Evolutionary conservation across 2,329 filamentous ascomycete genomes (phyloP).

Genomic region (Fusarium ambrosium): DNA sequence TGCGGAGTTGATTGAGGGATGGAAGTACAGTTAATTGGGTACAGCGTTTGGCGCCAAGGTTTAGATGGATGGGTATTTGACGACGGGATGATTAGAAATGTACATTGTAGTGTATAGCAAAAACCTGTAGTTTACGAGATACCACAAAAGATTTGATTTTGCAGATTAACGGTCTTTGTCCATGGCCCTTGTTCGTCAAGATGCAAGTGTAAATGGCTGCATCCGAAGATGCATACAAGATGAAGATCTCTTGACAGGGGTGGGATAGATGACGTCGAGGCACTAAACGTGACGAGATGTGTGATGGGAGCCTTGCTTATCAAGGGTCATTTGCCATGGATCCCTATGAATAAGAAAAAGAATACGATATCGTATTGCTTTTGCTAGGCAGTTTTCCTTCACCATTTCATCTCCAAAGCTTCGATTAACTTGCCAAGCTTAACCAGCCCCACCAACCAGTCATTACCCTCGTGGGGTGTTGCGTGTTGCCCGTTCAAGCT

Average conservation of each 20-base stretch:
- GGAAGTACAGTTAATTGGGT: slow-evolving; percentile 42
- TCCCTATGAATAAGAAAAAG: background rate
- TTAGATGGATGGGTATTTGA: slow-evolving; percentile 20
- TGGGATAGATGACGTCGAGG: slow-evolving; percentile 7
- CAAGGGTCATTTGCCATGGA: background rate
- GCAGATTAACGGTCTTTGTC: background rate
- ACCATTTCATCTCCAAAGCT: background rate
- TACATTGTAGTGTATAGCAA: slow-evolving; percentile 14
- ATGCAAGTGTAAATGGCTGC: slow-evolving; percentile 9
- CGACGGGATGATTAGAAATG: slow-evolving; percentile 26
- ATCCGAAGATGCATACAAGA: background rate
- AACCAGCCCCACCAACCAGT: background rate
- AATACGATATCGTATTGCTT: background rate
- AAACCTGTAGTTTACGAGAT: slow-evolving; percentile 29
- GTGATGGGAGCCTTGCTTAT: background rate
- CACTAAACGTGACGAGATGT: background rate
- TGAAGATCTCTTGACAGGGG: slow-evolving; percentile 8
- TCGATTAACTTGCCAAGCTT: slow-evolving; percentile 3
- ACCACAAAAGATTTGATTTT: slow-evolving; percentile 39
- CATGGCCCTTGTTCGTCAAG: background rate
- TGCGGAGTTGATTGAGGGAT: slow-evolving; percentile 46
- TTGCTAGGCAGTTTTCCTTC: background rate
- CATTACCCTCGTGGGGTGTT: background rate
- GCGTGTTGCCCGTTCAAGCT: background rate
- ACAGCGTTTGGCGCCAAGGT: slow-evolving; percentile 18